These are phyloP conservation scores for Backusella westeae DNA, from an alignment of 192 early-diverging fungal genomes.

Conservation along the genomic window DNA sequence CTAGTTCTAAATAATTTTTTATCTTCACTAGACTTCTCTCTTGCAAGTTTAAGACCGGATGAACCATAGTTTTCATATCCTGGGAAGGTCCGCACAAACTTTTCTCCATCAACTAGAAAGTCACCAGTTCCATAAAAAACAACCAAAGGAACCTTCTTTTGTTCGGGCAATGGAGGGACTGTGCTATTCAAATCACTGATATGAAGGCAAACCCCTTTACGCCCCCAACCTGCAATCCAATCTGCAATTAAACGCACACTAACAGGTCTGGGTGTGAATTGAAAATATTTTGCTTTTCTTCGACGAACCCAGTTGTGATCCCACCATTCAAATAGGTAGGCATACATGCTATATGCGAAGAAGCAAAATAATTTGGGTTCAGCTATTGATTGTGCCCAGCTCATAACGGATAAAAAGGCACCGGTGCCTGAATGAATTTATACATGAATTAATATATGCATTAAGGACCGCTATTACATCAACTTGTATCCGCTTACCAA, in stretches of 20 bases:
- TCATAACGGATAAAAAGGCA: slow-evolving; percentile 48
- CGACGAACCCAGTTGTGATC: slow-evolving; percentile 44
- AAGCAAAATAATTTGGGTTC: slow-evolving; percentile 29
- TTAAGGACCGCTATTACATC: not conserved
- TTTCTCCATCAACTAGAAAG: slow-evolving; percentile 42
- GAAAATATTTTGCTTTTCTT: slow-evolving; percentile 47
- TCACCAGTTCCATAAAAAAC: slow-evolving; percentile 49
- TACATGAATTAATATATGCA: not conserved
- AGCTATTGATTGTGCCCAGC: slow-evolving; percentile 22
- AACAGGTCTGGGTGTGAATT: slow-evolving; percentile 49
- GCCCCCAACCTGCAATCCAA: slow-evolving; percentile 34
- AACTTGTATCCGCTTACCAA: slow-evolving; percentile 11
- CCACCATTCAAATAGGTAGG: slow-evolving; percentile 51
- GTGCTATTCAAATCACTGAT: not conserved
- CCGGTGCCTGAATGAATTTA: not conserved
- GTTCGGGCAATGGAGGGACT: not conserved
- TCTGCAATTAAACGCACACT: slow-evolving; percentile 19
- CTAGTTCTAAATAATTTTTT: not conserved
- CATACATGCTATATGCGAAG: slow-evolving; percentile 50
- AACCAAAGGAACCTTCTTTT: slow-evolving; percentile 35
- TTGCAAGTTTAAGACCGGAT: not conserved
- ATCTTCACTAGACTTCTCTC: not conserved
- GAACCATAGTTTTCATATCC: slow-evolving; percentile 15
- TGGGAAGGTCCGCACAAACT: slow-evolving; percentile 14
- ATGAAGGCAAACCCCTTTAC: slow-evolving; percentile 19